Conservation (phyloP, 2,329 filamentous ascomycete genomes). For the Aureobasidium pullulans region DNA sequence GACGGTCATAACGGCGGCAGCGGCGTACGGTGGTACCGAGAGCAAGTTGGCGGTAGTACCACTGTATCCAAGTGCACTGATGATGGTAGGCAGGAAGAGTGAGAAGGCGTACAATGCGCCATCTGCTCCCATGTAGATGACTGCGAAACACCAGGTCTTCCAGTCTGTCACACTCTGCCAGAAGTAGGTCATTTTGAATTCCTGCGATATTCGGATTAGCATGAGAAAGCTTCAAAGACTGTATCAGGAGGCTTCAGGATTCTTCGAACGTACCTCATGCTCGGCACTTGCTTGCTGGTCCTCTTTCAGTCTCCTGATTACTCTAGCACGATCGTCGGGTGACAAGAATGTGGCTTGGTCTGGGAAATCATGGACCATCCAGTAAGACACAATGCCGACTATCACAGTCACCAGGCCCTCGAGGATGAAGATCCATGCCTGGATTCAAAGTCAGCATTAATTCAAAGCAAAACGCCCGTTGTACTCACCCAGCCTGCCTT, state of each 20-base stretch:
- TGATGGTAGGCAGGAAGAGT: slow-evolving; percentile 73
- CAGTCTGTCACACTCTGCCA: slow-evolving; percentile 69
- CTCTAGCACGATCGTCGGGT: slow-evolving; percentile 60
- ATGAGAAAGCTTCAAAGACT: neutral
- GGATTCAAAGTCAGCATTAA: neutral
- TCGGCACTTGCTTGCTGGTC: slow-evolving; percentile 70
- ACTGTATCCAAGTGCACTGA: slow-evolving; percentile 52
- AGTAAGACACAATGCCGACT: slow-evolving; percentile 62
- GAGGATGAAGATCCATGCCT: slow-evolving; percentile 38
- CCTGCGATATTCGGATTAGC: slow-evolving; percentile 17
- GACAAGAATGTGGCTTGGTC: slow-evolving; percentile 65
- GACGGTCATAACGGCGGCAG: slow-evolving; percentile 62
- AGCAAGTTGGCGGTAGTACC: slow-evolving; percentile 62
- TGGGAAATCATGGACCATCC: slow-evolving; percentile 77
- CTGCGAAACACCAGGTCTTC: slow-evolving; percentile 71
- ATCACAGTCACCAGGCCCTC: slow-evolving; percentile 63
- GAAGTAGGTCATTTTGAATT: slow-evolving; percentile 65
- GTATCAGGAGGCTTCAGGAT: neutral
- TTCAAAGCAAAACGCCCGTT: no score
- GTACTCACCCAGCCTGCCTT: slow-evolving; percentile 22
- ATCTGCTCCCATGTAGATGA: slow-evolving; percentile 68
- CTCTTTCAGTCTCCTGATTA: slow-evolving; percentile 60
- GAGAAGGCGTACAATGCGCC: slow-evolving; percentile 69
- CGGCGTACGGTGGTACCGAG: slow-evolving; percentile 68
- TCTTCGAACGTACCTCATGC: slow-evolving; percentile 45